A percentile compares a stretch with the other conserved stretches of the same genome.
phyloP scores from a whole-genome alignment of 768 basidiomycete genomes.

The Calocybe cyanea region DNA sequence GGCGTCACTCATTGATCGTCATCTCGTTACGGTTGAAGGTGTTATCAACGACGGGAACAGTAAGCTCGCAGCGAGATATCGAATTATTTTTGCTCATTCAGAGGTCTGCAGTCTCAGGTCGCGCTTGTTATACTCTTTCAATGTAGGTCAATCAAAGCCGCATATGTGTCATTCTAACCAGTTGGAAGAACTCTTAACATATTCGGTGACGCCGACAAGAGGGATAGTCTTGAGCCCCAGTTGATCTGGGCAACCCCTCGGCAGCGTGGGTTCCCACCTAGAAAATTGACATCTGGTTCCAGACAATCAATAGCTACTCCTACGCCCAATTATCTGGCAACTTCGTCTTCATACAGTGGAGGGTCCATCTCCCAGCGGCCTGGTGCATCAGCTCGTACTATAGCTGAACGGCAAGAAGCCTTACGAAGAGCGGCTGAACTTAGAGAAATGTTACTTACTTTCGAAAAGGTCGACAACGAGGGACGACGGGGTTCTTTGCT shows the following conservation, averaged over 20 bases:
- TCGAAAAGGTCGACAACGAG: conserved; percentile 80
- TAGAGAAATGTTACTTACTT: conserved; percentile 52
- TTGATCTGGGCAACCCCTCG: conserved; percentile 75
- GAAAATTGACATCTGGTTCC: conserved; percentile 14
- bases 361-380: conserved; percentile 17
- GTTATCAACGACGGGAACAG: conserved; percentile 64
- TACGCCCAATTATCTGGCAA: conserved; percentile 1
- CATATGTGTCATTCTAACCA: neutral
- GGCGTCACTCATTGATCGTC: conserved; percentile 67
- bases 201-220: conserved; percentile 62
- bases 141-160: conserved; percentile 42
- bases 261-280: conserved; percentile 50
- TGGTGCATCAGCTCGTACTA: conserved; percentile 19
- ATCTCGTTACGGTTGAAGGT: conserved; percentile 68
- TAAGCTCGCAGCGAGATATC: conserved; percentile 24
- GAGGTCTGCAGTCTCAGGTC: conserved; percentile 34
- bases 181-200: conserved; percentile 61
- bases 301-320: conserved; percentile 9
- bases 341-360: conserved; percentile 13
- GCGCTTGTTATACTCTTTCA: conserved; percentile 46
- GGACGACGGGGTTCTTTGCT: conserved; percentile 65
- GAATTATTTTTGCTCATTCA: conserved; percentile 3
- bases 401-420: conserved; percentile 51
- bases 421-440: conserved; percentile 64
- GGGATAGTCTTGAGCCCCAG: conserved; percentile 56